Evolutionary conservation across 73 alveolate species (phyloP).

Genomic region (Paraurostyla sp.): DNA sequence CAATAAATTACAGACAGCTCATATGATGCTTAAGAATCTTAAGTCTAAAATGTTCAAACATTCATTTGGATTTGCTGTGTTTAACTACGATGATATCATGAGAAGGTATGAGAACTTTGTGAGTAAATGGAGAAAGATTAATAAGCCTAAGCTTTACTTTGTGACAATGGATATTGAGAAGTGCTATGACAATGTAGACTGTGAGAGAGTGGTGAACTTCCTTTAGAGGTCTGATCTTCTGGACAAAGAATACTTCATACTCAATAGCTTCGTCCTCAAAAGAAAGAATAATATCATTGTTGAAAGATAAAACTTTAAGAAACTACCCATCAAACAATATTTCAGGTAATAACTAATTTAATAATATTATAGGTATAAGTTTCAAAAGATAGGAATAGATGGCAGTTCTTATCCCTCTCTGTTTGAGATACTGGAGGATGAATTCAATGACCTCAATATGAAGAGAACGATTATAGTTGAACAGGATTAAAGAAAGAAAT

Average conservation of each 20-base stretch:
- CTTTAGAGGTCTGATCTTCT: slow-evolving; percentile 71
- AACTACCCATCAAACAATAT: slow-evolving; percentile 48
- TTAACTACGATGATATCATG: slow-evolving; percentile 84
- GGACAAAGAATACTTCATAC: slow-evolving; percentile 66
- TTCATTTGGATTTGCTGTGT: slow-evolving; percentile 85
- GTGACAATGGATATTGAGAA: slow-evolving; percentile 85
- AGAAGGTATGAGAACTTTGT: slow-evolving; percentile 80
- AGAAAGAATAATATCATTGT: slow-evolving; percentile 67
- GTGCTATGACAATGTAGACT: slow-evolving; percentile 86
- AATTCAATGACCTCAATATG: slow-evolving; percentile 59
- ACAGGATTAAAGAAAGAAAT: slow-evolving; percentile 59
- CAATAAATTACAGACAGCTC: slow-evolving; percentile 15
- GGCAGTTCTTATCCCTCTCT: slow-evolving; percentile 74
- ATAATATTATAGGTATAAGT: slow-evolving; percentile 54
- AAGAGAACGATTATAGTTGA: slow-evolving; percentile 68
- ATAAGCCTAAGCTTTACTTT: slow-evolving; percentile 79
- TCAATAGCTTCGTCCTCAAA: slow-evolving; percentile 58
- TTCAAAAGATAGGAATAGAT: slow-evolving; percentile 64
- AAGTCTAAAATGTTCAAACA: slow-evolving; percentile 66
- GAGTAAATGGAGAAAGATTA: slow-evolving; percentile 73
- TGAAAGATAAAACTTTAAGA: slow-evolving; percentile 57
- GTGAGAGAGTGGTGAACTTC: slow-evolving; percentile 73
- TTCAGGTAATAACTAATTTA: no score
- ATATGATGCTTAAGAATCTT: slow-evolving; percentile 62
- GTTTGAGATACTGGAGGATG: slow-evolving; percentile 66